A percentile compares a stretch with the other conserved stretches of the same genome.
phyloP scores from a whole-genome alignment of 2,329 filamentous ascomycete genomes.

The Diaporthe batatas region DNA sequence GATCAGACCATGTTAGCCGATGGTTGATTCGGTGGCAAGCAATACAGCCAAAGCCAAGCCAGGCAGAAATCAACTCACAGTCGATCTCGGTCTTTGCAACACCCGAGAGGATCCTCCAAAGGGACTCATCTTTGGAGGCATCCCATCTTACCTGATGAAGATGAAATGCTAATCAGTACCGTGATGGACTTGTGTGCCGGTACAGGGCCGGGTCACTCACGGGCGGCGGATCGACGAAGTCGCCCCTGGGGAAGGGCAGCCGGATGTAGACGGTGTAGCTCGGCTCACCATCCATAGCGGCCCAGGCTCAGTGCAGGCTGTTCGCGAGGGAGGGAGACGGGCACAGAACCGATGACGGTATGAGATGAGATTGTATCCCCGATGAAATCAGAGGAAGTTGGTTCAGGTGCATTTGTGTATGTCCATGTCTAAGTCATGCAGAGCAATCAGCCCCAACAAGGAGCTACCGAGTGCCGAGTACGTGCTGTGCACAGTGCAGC shows the following conservation, averaged over 20 bases:
- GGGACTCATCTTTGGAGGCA: conserved; percentile 82
- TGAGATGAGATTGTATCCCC: conserved; percentile 1
- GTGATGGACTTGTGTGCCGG: conserved; percentile 1
- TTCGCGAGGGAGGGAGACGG: neutral
- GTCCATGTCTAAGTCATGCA: conserved; percentile 30
- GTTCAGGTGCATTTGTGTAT: neutral
- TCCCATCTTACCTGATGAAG: conserved; percentile 85
- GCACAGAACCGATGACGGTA: neutral
- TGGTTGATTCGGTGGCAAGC: conserved; percentile 34
- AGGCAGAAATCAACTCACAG: conserved; percentile 67
- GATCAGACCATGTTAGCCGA: conserved; percentile 19
- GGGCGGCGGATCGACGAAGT: conserved; percentile 90
- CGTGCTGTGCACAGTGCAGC: too few relatives aligned
- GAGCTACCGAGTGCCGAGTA: neutral
- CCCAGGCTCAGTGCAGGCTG: conserved; percentile 16
- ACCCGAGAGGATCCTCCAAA: conserved; percentile 92
- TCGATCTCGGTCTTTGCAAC: conserved; percentile 87
- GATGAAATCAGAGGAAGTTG: conserved; percentile 24
- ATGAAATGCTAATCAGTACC: neutral
- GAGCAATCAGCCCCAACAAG: neutral
- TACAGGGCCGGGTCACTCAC: conserved; percentile 62
- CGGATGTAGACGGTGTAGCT: conserved; percentile 85
- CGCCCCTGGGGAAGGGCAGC: conserved; percentile 87
- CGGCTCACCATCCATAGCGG: conserved; percentile 58
- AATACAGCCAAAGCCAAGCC: neutral